Evolutionary conservation across 2,329 filamentous ascomycete species (phyloP).

Genomic region (Myriosclerotinia curreyana): DNA sequence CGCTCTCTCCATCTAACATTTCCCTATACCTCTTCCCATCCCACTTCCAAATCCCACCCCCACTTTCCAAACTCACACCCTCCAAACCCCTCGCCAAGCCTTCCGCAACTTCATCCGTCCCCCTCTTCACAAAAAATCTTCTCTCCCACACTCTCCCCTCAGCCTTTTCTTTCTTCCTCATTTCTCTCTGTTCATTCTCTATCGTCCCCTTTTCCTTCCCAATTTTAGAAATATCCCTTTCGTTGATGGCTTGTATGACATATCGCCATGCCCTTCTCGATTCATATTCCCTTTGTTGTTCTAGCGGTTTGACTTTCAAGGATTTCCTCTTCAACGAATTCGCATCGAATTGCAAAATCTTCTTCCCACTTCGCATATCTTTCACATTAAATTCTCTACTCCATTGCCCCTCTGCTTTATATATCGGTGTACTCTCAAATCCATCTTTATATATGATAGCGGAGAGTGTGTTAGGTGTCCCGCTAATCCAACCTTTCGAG

Average conservation of each 20-base stretch:
- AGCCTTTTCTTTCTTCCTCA: constrained; percentile 68
- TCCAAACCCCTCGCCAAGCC: constrained; percentile 35
- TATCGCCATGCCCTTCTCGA: constrained; percentile 83
- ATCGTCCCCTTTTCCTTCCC: constrained; percentile 80
- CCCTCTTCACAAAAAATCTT: constrained; percentile 68
- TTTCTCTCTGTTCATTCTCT: constrained; percentile 79
- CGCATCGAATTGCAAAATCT: constrained; percentile 60
- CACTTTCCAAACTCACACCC: constrained; percentile 33
- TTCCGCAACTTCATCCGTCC: constrained; percentile 43
- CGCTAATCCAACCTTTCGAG: constrained; percentile 88
- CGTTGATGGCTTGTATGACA: constrained; percentile 75
- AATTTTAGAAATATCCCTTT: constrained; percentile 78
- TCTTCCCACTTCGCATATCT: constrained; percentile 53
- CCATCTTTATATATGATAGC: constrained; percentile 72
- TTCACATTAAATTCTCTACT: constrained; percentile 76
- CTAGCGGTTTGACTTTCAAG: constrained; percentile 66
- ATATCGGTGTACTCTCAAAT: constrained; percentile 63
- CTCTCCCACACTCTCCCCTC: constrained; percentile 75
- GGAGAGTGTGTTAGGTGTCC: constrained; percentile 87
- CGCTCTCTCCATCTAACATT: constrained; percentile 26
- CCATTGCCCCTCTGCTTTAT: constrained; percentile 88
- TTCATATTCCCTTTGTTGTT: constrained; percentile 81
- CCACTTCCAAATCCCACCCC: constrained; percentile 36
- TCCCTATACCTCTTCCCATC: constrained; percentile 33
- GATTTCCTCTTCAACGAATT: constrained; percentile 57